Percentiles rank a stretch among this genome's conserved stretches.
Conservation (phyloP, 2,329 filamentous ascomycete species). For the Ascosphaera apis region DNA sequence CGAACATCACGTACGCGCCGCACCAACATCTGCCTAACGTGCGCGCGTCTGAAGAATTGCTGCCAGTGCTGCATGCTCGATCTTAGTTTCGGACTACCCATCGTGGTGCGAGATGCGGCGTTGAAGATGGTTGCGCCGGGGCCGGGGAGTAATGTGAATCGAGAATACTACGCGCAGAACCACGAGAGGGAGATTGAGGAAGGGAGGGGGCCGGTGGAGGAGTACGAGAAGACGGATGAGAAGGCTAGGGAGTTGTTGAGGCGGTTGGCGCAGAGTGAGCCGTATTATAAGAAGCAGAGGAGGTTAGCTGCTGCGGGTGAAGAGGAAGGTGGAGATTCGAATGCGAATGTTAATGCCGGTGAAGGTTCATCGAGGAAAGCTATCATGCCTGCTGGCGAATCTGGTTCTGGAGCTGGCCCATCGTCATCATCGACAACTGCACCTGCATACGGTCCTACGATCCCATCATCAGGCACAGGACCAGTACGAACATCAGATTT, state of each 20-base stretch:
- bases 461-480: slow-evolving; percentile 19
- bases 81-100: slow-evolving; percentile 81
- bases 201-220: slow-evolving; percentile 61
- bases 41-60: slow-evolving; percentile 92
- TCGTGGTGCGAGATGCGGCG: slow-evolving; percentile 84
- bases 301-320: slow-evolving; percentile 36
- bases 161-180: slow-evolving; percentile 94
- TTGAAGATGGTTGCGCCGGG: slow-evolving; percentile 95
- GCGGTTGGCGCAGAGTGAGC: slow-evolving; percentile 71
- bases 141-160: slow-evolving; percentile 75
- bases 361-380: too few relatives aligned
- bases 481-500: slow-evolving; percentile 51
- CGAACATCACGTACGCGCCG: slow-evolving; percentile 78
- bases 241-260: slow-evolving; percentile 77
- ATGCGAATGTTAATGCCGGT: slow-evolving; percentile 17
- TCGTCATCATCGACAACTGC: too few relatives aligned
- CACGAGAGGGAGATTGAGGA: slow-evolving; percentile 92
- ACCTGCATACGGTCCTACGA: slow-evolving; percentile 8
- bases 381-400: too few relatives aligned
- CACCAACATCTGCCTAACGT: slow-evolving; percentile 90
- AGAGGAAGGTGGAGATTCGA: slow-evolving; percentile 19
- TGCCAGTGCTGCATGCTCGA: slow-evolving; percentile 99
- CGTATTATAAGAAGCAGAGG: slow-evolving; percentile 78
- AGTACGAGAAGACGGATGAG: slow-evolving; percentile 91
- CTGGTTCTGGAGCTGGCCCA: too few relatives aligned